Percentiles rank a stretch among this genome's conserved stretches.
These are phyloP conservation scores for Termitomyces sp. DNA, from an alignment of 768 basidiomycete genomes.

Conservation along the genomic window DNA sequence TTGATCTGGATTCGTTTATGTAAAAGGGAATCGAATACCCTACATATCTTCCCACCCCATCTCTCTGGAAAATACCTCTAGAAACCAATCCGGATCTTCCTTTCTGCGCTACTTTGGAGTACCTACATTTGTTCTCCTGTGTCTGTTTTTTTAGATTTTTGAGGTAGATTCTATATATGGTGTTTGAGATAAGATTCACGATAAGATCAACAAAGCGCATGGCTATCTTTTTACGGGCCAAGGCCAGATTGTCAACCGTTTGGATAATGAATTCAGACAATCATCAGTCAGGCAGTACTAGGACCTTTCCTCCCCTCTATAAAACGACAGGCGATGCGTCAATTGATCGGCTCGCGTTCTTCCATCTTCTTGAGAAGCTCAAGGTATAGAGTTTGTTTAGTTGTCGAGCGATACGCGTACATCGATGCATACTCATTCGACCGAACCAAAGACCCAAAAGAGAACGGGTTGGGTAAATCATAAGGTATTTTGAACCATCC, in stretches of 20 bases:
- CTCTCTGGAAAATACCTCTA: neutral
- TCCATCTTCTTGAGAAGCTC: conserved; percentile 83
- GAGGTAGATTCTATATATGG: neutral
- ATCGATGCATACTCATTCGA: neutral
- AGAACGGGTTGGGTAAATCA: conserved; percentile 94
- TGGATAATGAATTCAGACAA: neutral
- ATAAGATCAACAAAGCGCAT: neutral
- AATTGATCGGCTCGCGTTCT: conserved; percentile 79
- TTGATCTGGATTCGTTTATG: neutral
- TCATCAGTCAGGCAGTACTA: conserved; percentile 15
- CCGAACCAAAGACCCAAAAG: conserved; percentile 72
- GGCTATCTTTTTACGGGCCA: no score
- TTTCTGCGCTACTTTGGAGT: neutral
- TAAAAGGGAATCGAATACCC: neutral
- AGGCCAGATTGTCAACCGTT: neutral
- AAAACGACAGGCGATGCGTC: conserved; percentile 45
- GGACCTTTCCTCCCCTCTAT: conserved; percentile 62
- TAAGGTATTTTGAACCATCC: conserved; percentile 38
- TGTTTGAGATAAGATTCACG: neutral
- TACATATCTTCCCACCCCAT: neutral
- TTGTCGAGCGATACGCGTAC: neutral
- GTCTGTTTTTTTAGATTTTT: neutral
- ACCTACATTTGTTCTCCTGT: neutral
- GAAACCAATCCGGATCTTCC: neutral
- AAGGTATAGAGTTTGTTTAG: conserved; percentile 52